Base-by-base conservation (phyloP, 305 asterid genomes). In the Lippia alba region DNA sequence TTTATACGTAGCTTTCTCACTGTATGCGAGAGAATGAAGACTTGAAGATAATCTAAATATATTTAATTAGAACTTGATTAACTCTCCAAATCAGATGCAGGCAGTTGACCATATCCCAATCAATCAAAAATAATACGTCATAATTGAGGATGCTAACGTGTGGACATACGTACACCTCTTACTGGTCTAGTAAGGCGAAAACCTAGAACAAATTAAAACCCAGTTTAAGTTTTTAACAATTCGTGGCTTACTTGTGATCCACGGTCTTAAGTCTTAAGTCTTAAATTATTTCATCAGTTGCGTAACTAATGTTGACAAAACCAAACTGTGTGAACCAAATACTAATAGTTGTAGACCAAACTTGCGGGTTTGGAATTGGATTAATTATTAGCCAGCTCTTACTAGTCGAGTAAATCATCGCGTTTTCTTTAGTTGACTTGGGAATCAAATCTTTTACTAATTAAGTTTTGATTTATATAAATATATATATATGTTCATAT, bases 261-360 rank as follows among this genome's bases (percentile, higher is more conserved):
- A 48, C 54, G 54, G 54, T 14, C 54, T 11, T 3, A 15, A 36
- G 54, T 14, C 54, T 11, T 15, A 36, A 12, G 6, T 46, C 53
- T 50, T 24, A 1, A 24, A 24, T 24, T 50, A 50, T 50, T 50
- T 50, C 56, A 50, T 50, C 56, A 50, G 24, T 50, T 50, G 56
- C 56, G 56, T 50, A 14, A 15, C 20, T n/a, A 2, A 5, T 12
- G 18, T 48, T 12, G 54, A 48, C 17, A 48, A 48, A 14, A 24
- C 30, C n/a, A 48, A 44, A 8, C 49, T 53, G 58, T 53, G 16
- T 56, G 61, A 24, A 56, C 61, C 12, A 56, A 20, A 56, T 7
- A 12, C 18, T 14, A 24, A 0, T 24, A 3, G 6, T 56, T 20
- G 17, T 30, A 56, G 61, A 56, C 24, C 5, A 20, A 20, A 20